Conservation (phyloP, 768 basidiomycete species). For the Sistotremastrum niveocremeum region DNA sequence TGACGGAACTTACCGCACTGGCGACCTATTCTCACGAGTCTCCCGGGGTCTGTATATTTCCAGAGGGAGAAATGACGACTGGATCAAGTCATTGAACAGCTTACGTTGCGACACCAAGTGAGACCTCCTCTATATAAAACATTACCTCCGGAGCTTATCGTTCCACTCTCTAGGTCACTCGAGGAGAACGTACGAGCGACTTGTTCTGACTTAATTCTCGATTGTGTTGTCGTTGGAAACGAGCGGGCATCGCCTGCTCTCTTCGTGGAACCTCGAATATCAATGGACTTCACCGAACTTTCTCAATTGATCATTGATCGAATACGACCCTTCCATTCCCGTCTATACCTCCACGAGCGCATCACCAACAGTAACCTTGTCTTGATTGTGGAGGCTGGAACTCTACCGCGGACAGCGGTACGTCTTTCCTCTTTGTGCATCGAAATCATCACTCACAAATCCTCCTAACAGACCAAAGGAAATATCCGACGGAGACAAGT, state of each 20-base stretch:
- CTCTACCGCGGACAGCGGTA: slow-evolving; percentile 54
- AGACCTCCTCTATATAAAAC: slow-evolving; percentile 8
- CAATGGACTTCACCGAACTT: slow-evolving; percentile 40
- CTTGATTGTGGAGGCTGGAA: slow-evolving; percentile 47
- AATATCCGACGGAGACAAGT: slow-evolving; percentile 69
- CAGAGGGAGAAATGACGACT: slow-evolving; percentile 68
- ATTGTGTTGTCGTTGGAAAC: slow-evolving; percentile 66
- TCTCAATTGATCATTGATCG: slow-evolving; percentile 62
- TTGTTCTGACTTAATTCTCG: slow-evolving; percentile 50
- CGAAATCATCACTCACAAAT: background rate
- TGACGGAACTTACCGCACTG: slow-evolving; percentile 69
- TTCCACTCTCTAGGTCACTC: slow-evolving; percentile 36
- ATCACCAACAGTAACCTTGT: slow-evolving; percentile 53
- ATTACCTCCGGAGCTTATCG: background rate
- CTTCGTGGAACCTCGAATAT: slow-evolving; percentile 49
- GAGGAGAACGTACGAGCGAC: slow-evolving; percentile 61
- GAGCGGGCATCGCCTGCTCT: slow-evolving; percentile 66
- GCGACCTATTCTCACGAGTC: slow-evolving; percentile 64
- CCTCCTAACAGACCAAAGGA: slow-evolving; percentile 40
- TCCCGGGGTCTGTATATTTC: slow-evolving; percentile 44
- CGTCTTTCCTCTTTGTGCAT: background rate
- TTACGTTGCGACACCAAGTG: slow-evolving; percentile 66
- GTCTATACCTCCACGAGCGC: slow-evolving; percentile 70
- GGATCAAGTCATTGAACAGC: slow-evolving; percentile 75
- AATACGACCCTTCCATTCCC: slow-evolving; percentile 57